A percentile compares a stretch with the other conserved stretches of the same genome.
phyloP scores from a whole-genome alignment of 2,329 filamentous ascomycete species.

The Cladosporium cucumerinum region DNA sequence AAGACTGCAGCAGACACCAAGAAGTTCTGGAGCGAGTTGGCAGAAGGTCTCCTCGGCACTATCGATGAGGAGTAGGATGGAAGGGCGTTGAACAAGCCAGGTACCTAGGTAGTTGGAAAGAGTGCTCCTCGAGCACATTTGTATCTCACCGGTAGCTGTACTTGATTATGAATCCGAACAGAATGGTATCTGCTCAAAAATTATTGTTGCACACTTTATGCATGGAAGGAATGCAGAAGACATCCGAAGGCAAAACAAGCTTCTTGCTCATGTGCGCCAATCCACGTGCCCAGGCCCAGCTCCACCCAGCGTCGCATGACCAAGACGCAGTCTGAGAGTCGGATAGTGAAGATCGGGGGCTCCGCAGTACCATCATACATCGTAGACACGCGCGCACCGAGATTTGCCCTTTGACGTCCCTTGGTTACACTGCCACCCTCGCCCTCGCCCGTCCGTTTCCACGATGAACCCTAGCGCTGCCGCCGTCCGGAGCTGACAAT shows the following conservation, averaged over 20 bases:
- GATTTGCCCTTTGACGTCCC: neutral
- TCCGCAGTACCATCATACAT: slow-evolving; percentile 3
- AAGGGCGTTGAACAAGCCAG: no score
- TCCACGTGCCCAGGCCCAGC: neutral
- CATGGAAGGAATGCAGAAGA: neutral
- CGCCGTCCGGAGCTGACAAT: slow-evolving; percentile 4
- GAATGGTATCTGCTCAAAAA: neutral
- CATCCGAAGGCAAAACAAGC: neutral
- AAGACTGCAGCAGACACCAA: neutral
- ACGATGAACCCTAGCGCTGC: neutral
- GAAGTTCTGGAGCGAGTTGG: slow-evolving; percentile 4
- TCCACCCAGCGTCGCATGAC: neutral
- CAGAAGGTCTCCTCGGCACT: slow-evolving; percentile 5
- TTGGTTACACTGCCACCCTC: neutral
- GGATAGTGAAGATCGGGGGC: slow-evolving; percentile 3
- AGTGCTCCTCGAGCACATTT: neutral
- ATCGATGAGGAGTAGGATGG: neutral
- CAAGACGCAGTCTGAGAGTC: neutral
- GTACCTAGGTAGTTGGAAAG: neutral
- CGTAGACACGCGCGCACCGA: slow-evolving; percentile 2
- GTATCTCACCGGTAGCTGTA: neutral
- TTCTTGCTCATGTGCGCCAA: neutral
- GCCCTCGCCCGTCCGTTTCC: neutral
- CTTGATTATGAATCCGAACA: neutral
- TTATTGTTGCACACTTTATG: neutral